phyloP scores from a whole-genome alignment of 2,329 filamentous ascomycete genomes.

The Mariannaea sp. region DNA sequence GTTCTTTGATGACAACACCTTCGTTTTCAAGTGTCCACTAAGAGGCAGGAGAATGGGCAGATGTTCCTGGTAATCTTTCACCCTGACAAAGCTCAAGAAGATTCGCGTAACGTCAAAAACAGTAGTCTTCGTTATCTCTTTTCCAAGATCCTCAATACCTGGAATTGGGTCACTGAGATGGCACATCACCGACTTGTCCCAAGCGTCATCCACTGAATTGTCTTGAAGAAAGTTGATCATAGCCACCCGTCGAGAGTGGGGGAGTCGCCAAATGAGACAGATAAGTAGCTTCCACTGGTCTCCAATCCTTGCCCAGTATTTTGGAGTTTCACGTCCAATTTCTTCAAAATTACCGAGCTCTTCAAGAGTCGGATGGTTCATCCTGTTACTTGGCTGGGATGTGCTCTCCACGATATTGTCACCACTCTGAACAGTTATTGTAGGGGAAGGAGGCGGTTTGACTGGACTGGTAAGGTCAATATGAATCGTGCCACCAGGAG shows the following conservation, averaged over 20 bases:
- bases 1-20: conserved; percentile 12
- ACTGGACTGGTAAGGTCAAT: conserved; percentile 37
- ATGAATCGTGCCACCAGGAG: conserved; percentile 10
- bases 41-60: conserved; percentile 25
- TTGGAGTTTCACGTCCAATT: conserved; percentile 27
- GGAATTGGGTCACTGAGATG: conserved; percentile 27
- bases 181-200: conserved; percentile 23
- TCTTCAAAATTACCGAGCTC: conserved; percentile 31
- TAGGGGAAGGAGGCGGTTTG: conserved; percentile 12
- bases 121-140: conserved; percentile 18
- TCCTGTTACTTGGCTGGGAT: background rate
- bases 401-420: background rate
- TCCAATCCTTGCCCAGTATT: conserved; percentile 34
- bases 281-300: conserved; percentile 41
- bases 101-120: conserved; percentile 41
- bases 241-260: conserved; percentile 36
- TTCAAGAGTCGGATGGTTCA: conserved; percentile 28
- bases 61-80: conserved; percentile 30
- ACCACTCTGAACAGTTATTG: background rate
- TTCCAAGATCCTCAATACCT: conserved; percentile 15
- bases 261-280: conserved; percentile 39
- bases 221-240: conserved; percentile 34
- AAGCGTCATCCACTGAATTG: conserved; percentile 25
- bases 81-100: conserved; percentile 40
- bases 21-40: conserved; percentile 24